These are phyloP conservation scores for Rhizophagus prolifer DNA, from an alignment of 192 early-diverging fungal genomes.

Conservation along the genomic window DNA sequence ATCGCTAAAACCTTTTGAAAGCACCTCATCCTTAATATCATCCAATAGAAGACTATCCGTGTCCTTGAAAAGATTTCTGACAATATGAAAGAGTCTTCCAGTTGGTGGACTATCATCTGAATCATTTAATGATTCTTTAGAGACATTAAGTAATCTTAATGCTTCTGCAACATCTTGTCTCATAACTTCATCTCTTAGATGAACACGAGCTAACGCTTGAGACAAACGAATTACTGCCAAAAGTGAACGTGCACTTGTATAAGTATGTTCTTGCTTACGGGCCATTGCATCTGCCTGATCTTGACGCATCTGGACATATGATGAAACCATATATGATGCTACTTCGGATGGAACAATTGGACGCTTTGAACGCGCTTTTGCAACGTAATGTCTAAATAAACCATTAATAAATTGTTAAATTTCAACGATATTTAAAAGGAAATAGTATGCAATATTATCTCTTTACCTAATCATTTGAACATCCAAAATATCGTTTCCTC, in stretches of 20 bases:
- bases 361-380: conserved; percentile 68
- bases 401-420: background rate
- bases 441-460: background rate
- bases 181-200: conserved; percentile 65
- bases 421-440: background rate
- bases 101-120: conserved; percentile 51
- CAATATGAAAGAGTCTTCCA: conserved; percentile 73
- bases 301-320: conserved; percentile 77
- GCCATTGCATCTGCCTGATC: conserved; percentile 57
- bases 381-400: conserved; percentile 78
- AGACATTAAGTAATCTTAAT: conserved; percentile 85
- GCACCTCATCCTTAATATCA: conserved; percentile 66
- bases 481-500: conserved; percentile 65
- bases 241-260: conserved; percentile 83
- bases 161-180: conserved; percentile 85
- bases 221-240: conserved; percentile 83
- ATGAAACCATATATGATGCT: conserved; percentile 84
- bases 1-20: conserved; percentile 76
- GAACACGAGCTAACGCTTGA: conserved; percentile 79
- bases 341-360: conserved; percentile 76
- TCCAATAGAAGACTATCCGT: conserved; percentile 54
- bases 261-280: conserved; percentile 65
- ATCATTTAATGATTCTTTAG: conserved; percentile 81
- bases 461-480: conserved; percentile 70
- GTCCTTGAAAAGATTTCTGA: conserved; percentile 67